These are phyloP conservation scores for Leptographium procerum DNA, from an alignment of 2,329 filamentous ascomycete species.

Conservation along the genomic window DNA sequence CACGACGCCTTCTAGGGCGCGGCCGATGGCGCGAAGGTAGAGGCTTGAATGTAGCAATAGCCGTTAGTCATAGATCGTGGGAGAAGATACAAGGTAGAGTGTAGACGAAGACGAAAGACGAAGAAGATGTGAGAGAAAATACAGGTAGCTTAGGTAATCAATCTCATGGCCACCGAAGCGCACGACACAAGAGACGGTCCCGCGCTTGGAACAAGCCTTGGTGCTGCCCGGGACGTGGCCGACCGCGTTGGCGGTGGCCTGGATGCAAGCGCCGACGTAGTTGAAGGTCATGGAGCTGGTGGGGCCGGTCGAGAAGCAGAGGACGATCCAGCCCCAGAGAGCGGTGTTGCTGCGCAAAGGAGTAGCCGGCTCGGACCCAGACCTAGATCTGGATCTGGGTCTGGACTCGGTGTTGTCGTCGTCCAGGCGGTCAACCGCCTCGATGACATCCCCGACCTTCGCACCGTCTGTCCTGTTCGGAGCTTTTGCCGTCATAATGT, in stretches of 20 bases:
- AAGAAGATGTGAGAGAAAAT: background rate
- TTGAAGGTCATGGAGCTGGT: conserved; percentile 5
- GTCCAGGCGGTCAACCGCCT: no score
- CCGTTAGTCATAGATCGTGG: no score
- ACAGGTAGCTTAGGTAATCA: conserved; percentile 5
- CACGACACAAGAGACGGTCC: background rate
- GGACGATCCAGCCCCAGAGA: conserved; percentile 4
- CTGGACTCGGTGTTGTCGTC: no score
- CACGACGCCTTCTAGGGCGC: conserved; percentile 2
- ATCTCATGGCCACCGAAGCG: background rate
- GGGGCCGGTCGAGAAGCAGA: conserved; percentile 4
- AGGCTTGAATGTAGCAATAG: no score
- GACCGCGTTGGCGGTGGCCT: conserved; percentile 1
- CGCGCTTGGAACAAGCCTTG: background rate
- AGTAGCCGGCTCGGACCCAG: no score
- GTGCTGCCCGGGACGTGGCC: conserved; percentile 1
- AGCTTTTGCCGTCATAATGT: no score
- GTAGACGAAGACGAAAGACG: background rate
- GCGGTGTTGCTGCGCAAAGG: no score
- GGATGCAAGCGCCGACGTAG: conserved; percentile 6
- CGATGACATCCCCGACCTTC: no score
- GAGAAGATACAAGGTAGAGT: no score
- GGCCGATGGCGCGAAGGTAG: conserved; percentile 3
- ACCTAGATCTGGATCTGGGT: no score
- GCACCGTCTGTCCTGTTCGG: no score